These are phyloP conservation scores for Austroboletus rostrupii DNA, from an alignment of 1,284 basidiomycete genomes.

Conservation along the genomic window DNA sequence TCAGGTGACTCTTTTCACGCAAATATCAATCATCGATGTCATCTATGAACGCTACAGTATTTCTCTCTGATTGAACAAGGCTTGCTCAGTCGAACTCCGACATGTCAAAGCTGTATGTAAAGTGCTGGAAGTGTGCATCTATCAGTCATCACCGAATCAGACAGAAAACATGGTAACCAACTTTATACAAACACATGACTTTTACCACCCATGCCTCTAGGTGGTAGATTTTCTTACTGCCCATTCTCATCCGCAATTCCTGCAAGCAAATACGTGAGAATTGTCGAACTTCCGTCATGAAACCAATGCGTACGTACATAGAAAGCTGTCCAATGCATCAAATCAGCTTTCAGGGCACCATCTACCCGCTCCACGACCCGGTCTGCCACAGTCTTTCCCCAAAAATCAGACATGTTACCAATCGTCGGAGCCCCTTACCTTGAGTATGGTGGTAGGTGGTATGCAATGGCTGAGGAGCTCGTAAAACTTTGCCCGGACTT, in stretches of 20 bases:
- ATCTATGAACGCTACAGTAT: neutral
- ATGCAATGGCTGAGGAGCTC: constrained; percentile 97
- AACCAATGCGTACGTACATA: constrained; percentile 59
- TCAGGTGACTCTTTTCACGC: too few species aligned
- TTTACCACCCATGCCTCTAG: constrained; percentile 91
- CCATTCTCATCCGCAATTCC: constrained; percentile 88
- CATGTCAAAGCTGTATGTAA: constrained; percentile 60
- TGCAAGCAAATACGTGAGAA: constrained; percentile 30
- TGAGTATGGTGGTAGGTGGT: constrained; percentile 88
- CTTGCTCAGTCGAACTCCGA: constrained; percentile 47
- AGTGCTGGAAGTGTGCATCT: constrained; percentile 33
- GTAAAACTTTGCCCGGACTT: constrained; percentile 90
- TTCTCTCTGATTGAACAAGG: neutral
- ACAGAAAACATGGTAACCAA: constrained; percentile 20
- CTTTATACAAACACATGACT: constrained; percentile 78
- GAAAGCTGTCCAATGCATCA: constrained; percentile 95
- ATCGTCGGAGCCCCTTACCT: constrained; percentile 47
- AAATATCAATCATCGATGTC: too few species aligned
- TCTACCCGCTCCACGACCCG: constrained; percentile 76
- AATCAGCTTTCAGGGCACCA: constrained; percentile 82
- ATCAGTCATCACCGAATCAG: constrained; percentile 15
- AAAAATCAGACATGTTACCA: constrained; percentile 4
- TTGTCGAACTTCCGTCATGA: neutral
- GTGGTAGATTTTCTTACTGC: constrained; percentile 94
- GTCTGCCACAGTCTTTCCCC: constrained; percentile 79